Evolutionary conservation across 805 yeast genomes (phyloP), one percentile per base, ranked within the genome.

Genomic region (Wickerhamiella qilinensis): DNA sequence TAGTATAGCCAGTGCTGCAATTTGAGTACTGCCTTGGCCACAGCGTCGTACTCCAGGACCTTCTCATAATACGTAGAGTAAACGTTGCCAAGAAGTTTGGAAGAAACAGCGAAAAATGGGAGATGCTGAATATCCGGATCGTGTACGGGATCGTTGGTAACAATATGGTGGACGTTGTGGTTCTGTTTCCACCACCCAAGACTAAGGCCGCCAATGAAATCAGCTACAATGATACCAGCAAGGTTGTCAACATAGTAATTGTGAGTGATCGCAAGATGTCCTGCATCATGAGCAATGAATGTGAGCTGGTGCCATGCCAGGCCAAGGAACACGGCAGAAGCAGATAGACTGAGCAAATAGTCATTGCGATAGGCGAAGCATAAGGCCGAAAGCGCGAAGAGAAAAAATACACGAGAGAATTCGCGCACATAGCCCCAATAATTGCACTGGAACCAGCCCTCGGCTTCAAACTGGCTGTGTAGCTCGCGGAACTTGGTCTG

Each of bases 171-270:
- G n/a, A 84, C 93, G 54, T 84, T 84, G 58, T 84, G 95, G 57
- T 81, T 84, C 38, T 86, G 66, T 50, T 84, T 85, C 95, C 95
- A 84, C 95, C 95, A 84, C 2, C 94, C 93, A 17, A 83, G 53
- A 34, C 93, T 80, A 31, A 84, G 64, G 0, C 95, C 95, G n/a
- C 95, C 95, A 37, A 75, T 58, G 63, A 68, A 84, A 44, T 81
- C 73, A 1, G 94, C 93, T 36, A 84, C 63, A 2, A 72, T 37
- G 56, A 76, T 71, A 1, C 93, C 93, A 41, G 81, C 64, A 16
- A 78, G 54, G 52, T 77, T 84, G 56, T 84, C 95, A 8, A 71
- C 34, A 47, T 75, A 78, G 57, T 78, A 84, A 49, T 79, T 64
- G 54, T 84, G 95, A 0, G 93, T 77, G 37, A 84, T 77, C 2